phyloP scores from a whole-genome alignment of 2,329 filamentous ascomycete species.

The Orbilia javanica region DNA sequence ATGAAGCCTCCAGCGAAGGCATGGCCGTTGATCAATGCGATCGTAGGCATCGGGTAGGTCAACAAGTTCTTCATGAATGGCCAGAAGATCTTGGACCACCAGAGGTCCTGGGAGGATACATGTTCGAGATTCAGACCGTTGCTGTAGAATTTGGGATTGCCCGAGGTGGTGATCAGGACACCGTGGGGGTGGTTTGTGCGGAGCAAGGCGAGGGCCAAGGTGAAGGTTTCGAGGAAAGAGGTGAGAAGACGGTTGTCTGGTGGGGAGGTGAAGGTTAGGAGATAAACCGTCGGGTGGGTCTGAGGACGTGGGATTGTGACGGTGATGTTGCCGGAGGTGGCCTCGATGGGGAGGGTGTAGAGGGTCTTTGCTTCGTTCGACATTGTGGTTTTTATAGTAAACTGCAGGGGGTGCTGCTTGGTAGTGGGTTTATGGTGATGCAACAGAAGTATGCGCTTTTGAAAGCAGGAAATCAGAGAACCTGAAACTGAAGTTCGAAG shows the following conservation, averaged over 20 bases:
- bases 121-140: constrained; percentile 84
- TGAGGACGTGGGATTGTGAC: constrained; percentile 72
- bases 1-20: constrained; percentile 86
- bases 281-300: constrained; percentile 71
- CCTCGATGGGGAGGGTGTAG: constrained; percentile 61
- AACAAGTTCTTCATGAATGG: constrained; percentile 71
- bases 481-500: constrained; percentile 27
- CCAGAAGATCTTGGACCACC: constrained; percentile 74
- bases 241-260: constrained; percentile 82
- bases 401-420: neutral
- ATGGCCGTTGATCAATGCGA: constrained; percentile 84
- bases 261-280: constrained; percentile 78
- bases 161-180: constrained; percentile 81
- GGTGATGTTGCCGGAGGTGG: constrained; percentile 71
- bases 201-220: constrained; percentile 80
- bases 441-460: constrained; percentile 3
- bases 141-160: constrained; percentile 82
- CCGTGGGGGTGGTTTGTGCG: constrained; percentile 77
- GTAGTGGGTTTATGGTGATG: too few species aligned
- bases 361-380: constrained; percentile 65
- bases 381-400: constrained; percentile 68
- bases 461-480: neutral
- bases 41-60: constrained; percentile 82
- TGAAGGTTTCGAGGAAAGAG: constrained; percentile 75
- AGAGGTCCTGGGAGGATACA: constrained; percentile 71